These are phyloP conservation scores for Ophiostoma australiae DNA, from an alignment of 2,329 filamentous ascomycete species.

Conservation along the genomic window DNA sequence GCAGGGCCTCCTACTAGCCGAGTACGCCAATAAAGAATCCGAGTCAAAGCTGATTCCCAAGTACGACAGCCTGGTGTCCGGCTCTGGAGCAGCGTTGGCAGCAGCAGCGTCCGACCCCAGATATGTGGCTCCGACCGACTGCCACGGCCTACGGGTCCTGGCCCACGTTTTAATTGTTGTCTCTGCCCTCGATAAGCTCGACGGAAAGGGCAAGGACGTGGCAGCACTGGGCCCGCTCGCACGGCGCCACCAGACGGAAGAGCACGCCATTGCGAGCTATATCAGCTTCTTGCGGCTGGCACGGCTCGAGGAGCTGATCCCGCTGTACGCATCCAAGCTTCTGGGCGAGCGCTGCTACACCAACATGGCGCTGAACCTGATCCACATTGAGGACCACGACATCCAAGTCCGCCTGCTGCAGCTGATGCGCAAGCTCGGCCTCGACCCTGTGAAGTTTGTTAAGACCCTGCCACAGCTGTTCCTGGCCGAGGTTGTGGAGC, in stretches of 20 bases:
- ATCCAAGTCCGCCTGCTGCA: constrained; percentile 65
- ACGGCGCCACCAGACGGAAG: constrained; percentile 46
- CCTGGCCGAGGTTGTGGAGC: constrained; percentile 44
- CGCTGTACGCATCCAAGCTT: constrained; percentile 81
- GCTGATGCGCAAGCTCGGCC: constrained; percentile 68
- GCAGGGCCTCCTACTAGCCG: constrained; percentile 51
- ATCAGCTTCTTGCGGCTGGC: constrained; percentile 71
- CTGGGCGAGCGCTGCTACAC: constrained; percentile 59
- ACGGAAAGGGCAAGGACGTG: constrained; percentile 28
- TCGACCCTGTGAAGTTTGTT: constrained; percentile 71
- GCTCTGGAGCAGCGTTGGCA: background rate
- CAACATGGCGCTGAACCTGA: constrained; percentile 70
- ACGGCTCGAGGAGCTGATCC: constrained; percentile 71
- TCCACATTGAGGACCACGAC: constrained; percentile 61
- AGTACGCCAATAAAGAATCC: constrained; percentile 39
- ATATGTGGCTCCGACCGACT: constrained; percentile 53
- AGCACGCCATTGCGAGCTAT: constrained; percentile 77
- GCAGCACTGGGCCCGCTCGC: constrained; percentile 39
- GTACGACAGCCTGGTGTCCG: constrained; percentile 31
- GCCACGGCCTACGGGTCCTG: constrained; percentile 62
- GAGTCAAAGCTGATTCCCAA: constrained; percentile 43
- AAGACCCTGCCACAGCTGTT: constrained; percentile 58
- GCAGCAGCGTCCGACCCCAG: constrained; percentile 25
- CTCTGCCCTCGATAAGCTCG: constrained; percentile 57
- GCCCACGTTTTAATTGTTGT: constrained; percentile 62